Conservation (phyloP, 768 basidiomycete genomes). For the Stropharia rugosoannulata region DNA sequence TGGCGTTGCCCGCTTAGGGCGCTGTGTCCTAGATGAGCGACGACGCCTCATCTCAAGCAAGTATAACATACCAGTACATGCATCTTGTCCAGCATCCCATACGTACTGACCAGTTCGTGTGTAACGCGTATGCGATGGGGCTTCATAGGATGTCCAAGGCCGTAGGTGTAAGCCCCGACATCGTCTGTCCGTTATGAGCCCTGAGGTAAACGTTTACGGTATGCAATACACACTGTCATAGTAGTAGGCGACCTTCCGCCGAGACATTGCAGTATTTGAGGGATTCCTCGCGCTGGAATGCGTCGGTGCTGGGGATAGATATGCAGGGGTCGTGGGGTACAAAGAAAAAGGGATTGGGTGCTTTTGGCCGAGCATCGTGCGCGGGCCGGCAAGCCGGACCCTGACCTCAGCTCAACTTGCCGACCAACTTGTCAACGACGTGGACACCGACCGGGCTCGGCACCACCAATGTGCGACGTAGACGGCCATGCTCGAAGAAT, state of each 20-base stretch:
- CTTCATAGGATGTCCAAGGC: constrained; percentile 92
- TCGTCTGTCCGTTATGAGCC: constrained; percentile 46
- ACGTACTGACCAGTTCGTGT: constrained; percentile 87
- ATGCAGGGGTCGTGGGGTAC: too few species aligned
- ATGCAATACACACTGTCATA: constrained; percentile 59
- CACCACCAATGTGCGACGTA: not conserved
- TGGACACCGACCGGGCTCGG: not conserved
- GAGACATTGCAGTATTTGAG: constrained; percentile 37
- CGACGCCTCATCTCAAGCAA: not conserved
- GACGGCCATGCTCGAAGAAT: constrained; percentile 28
- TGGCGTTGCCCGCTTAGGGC: constrained; percentile 67
- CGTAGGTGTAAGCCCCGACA: constrained; percentile 75
- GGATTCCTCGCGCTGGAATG: not conserved
- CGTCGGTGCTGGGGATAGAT: constrained; percentile 5
- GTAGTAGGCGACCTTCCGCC: constrained; percentile 76
- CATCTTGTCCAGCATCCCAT: constrained; percentile 94
- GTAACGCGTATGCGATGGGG: constrained; percentile 94
- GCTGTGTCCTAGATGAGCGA: constrained; percentile 35
- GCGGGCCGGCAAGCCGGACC: too few species aligned
- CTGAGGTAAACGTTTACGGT: not conserved
- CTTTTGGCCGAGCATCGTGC: too few species aligned
- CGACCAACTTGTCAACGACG: not conserved
- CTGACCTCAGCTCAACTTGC: too few species aligned
- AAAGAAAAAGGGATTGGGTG: too few species aligned
- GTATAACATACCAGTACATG: constrained; percentile 71